Percentiles rank a stretch among this genome's conserved stretches.
phyloP scores from a whole-genome alignment of 1,284 basidiomycete genomes.

The Nidula niveotomentosa region DNA sequence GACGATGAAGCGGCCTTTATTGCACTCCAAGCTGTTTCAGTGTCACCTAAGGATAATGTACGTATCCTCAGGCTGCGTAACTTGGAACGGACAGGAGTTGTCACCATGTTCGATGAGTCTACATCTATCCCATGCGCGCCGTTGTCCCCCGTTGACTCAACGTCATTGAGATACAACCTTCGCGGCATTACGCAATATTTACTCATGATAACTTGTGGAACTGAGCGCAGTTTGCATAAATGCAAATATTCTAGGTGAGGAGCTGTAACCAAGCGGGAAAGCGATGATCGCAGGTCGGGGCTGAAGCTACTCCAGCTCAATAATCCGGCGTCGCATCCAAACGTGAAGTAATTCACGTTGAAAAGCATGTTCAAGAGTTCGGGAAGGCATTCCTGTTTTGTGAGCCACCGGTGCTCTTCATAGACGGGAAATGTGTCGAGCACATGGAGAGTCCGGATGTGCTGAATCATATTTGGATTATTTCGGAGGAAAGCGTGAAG shows the following conservation, averaged over 20 bases:
- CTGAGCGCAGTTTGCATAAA: constrained; percentile 11
- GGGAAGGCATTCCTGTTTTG: constrained; percentile 10
- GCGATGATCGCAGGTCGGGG: constrained; percentile 6
- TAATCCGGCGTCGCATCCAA: constrained; percentile 15
- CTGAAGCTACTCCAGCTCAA: constrained; percentile 10
- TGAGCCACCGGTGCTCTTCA: constrained; percentile 14
- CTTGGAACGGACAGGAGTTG: not conserved
- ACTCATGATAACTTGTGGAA: constrained; percentile 1
- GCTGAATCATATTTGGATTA: constrained; percentile 6
- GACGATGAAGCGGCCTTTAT: constrained; percentile 8
- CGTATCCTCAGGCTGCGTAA: constrained; percentile 12
- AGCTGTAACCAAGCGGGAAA: constrained; percentile 8
- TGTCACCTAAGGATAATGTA: constrained; percentile 11
- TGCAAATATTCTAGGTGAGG: constrained; percentile 7
- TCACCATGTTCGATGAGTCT: not conserved
- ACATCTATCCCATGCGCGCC: not conserved
- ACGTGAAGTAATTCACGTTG: constrained; percentile 7
- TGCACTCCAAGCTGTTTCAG: constrained; percentile 10
- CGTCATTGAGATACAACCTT: constrained; percentile 12
- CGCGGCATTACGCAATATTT: not conserved
- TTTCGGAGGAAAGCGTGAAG: constrained; percentile 10
- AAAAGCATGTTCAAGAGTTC: constrained; percentile 9
- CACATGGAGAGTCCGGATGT: constrained; percentile 10
- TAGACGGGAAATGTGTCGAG: constrained; percentile 16
- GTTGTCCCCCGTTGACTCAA: not conserved